Conservation (phyloP, 2,329 filamentous ascomycete species). For the Penicillium sp. region DNA sequence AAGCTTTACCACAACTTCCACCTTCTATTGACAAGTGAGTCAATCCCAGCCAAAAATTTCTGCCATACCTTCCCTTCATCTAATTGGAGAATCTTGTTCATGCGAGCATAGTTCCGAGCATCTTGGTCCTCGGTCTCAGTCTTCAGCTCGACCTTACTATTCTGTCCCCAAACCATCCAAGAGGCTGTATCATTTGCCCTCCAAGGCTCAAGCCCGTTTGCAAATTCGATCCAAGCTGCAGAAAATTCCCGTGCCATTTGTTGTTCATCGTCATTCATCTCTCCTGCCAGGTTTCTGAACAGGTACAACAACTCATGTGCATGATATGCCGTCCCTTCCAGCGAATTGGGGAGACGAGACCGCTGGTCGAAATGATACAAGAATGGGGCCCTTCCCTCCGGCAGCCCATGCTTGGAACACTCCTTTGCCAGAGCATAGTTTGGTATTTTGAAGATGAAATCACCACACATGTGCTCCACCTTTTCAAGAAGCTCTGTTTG, state of each 20-base stretch:
- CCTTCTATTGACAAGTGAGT: conserved; percentile 32
- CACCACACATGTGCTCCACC: conserved; percentile 36
- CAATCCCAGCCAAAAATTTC: conserved; percentile 30
- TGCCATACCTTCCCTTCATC: conserved; percentile 29
- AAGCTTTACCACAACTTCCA: conserved; percentile 13
- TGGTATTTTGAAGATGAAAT: conserved; percentile 35
- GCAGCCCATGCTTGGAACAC: neutral
- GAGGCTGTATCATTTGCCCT: neutral
- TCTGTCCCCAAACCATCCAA: conserved; percentile 37
- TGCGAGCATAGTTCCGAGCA: conserved; percentile 29
- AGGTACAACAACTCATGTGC: conserved; percentile 37
- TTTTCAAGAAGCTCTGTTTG: conserved; percentile 21
- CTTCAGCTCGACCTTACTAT: conserved; percentile 22
- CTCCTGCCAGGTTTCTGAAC: conserved; percentile 32
- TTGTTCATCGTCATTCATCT: conserved; percentile 26
- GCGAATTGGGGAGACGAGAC: conserved; percentile 30
- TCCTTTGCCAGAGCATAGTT: conserved; percentile 28
- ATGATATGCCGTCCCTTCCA: conserved; percentile 38
- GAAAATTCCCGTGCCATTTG: conserved; percentile 31
- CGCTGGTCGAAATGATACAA: conserved; percentile 39
- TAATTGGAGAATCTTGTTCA: conserved; percentile 28
- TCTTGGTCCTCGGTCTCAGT: conserved; percentile 32
- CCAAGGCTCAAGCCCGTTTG: conserved; percentile 31
- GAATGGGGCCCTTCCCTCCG: conserved; percentile 10
- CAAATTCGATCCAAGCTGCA: conserved; percentile 33